phyloP scores from a whole-genome alignment of 352 stramenopile species.

The Pythium rishiriense region DNA sequence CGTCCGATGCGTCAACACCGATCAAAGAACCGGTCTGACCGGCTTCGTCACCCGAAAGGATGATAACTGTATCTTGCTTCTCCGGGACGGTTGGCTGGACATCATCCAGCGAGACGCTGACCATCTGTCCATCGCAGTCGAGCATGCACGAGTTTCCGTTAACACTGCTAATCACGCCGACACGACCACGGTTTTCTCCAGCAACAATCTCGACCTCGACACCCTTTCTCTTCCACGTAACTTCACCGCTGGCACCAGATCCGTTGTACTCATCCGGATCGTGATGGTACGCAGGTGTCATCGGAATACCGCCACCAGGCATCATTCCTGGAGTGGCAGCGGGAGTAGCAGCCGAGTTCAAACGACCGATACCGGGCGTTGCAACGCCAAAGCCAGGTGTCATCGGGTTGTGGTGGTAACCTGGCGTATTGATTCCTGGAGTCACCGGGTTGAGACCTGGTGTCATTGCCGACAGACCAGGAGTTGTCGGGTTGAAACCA shows the following conservation, averaged over 20 bases:
- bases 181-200: conserved; percentile 64
- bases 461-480: conserved; percentile 77
- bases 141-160: conserved; percentile 72
- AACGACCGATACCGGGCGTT: conserved; percentile 71
- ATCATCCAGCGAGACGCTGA: conserved; percentile 65
- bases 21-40: conserved; percentile 84
- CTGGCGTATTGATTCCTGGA: conserved; percentile 77
- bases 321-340: conserved; percentile 74
- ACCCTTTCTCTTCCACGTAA: conserved; percentile 88
- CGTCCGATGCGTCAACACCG: conserved; percentile 82
- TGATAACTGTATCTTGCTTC: conserved; percentile 88
- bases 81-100: conserved; percentile 80
- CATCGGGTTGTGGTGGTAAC: conserved; percentile 87
- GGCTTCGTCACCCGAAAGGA: conserved; percentile 83
- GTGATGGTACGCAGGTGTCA: conserved; percentile 75
- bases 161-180: conserved; percentile 79
- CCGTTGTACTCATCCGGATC: conserved; percentile 46
- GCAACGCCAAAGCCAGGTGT: conserved; percentile 79
- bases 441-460: conserved; percentile 81
- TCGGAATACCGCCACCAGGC: conserved; percentile 55
- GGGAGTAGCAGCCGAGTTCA: conserved; percentile 65
- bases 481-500: conserved; percentile 85
- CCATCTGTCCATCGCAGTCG: conserved; percentile 72
- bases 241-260: conserved; percentile 48
- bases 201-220: conserved; percentile 79